Evolutionary conservation across 441 rosid genomes (phyloP), one percentile per base, ranked within the genome.

Genomic region (Populus hybrid): DNA sequence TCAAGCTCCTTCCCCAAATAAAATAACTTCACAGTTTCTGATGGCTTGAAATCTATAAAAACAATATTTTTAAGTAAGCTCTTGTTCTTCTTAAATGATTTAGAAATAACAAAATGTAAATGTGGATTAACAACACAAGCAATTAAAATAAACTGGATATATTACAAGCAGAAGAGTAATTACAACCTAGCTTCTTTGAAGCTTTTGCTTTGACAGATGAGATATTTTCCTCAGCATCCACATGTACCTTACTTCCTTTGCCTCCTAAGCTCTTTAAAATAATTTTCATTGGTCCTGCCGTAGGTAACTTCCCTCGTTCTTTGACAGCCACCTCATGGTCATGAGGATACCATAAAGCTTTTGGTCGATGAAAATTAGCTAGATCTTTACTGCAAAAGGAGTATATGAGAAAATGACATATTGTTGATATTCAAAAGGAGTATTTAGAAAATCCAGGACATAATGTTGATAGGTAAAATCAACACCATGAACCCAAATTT

Each of bases 301-400:
- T 85, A 42, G 97, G 92, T 73, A 92, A 87, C 90, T 91, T 93
- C 76, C 91, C 93, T 88, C 88, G 98, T 80, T 90, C 93, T 86
- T 93, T 93, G 77, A 92, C 93, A 76, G 97, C 98, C 79, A 95
- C 91, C 88, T 93, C 99, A 88, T 88, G 92, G 83, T 90, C 98
- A 87, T 93, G 97, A 24, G 99, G 99, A 87, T 91, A 97, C 99
- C 99, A 97, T 71, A 90, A 79, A 69, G 95, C 95, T 87, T 90
- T 93, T 70, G 99, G 99, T 71, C 97, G 97, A 86, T 95, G 99
- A 88, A 97, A 97, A 86, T 95, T 83, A 77, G 98, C 92, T 79
- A 93, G 78, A 86, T 97, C 98, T 87, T 97, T 97, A 86, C 99
- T 97, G 97, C 81, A 88, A 82, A 73, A 70, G 35, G 35, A 34